These are phyloP conservation scores for Saccharomyces hybrid DNA, from an alignment of 1,139 yeast species.

Conservation along the genomic window DNA sequence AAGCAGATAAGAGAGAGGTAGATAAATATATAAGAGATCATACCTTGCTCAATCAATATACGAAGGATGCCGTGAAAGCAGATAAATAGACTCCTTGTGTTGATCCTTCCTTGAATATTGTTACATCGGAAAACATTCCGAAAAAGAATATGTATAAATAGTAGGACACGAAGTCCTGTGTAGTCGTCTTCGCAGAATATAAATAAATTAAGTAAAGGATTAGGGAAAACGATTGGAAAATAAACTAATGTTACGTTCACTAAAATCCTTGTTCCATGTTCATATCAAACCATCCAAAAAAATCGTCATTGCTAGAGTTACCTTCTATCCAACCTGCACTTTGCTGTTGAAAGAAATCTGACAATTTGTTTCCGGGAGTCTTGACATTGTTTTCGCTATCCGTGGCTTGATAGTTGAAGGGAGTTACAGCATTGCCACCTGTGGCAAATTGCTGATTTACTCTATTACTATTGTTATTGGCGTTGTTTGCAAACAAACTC, in stretches of 20 bases:
- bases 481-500: neutral
- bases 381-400: neutral
- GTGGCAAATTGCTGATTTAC: neutral
- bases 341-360: conserved; percentile 61
- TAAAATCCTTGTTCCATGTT: conserved; percentile 52
- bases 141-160: neutral
- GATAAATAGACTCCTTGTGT: neutral
- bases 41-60: neutral
- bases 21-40: neutral
- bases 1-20: neutral
- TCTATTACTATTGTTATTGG: neutral
- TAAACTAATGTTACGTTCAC: conserved; percentile 4
- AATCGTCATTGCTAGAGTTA: conserved; percentile 55
- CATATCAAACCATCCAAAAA: conserved; percentile 91
- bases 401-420: neutral
- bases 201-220: neutral
- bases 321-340: conserved; percentile 79
- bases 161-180: neutral
- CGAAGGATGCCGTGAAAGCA: neutral
- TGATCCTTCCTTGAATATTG: neutral
- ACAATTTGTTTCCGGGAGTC: conserved; percentile 14
- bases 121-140: neutral
- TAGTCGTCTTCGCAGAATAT: neutral
- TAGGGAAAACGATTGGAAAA: neutral
- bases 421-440: neutral